Conservation (phyloP, 371 early-diverging fungal species). For the Phascolomyces articulosus region DNA sequence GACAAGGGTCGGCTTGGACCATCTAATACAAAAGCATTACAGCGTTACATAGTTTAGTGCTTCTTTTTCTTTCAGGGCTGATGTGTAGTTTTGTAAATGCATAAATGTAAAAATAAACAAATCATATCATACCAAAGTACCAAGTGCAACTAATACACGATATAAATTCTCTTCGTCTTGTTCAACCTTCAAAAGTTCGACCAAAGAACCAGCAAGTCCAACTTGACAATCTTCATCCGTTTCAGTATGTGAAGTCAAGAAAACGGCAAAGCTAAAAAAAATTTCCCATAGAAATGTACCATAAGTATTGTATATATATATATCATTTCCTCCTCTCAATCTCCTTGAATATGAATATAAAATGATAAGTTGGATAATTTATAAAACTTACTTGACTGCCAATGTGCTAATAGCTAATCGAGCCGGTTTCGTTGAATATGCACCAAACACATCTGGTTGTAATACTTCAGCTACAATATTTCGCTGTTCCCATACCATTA, state of each 20-base stretch:
- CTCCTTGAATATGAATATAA: no score
- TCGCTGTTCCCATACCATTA: conserved; percentile 40
- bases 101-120: no score
- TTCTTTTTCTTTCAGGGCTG: no score
- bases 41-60: not conserved
- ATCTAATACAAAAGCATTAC: conserved; percentile 13
- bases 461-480: conserved; percentile 21
- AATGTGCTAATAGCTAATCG: conserved; percentile 44
- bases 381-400: conserved; percentile 48
- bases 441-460: conserved; percentile 32
- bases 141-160: conserved; percentile 59
- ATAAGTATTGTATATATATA: not conserved
- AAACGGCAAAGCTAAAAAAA: conserved; percentile 30
- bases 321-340: no score
- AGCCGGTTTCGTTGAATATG: conserved; percentile 28
- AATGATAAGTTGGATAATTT: no score
- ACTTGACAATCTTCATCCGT: conserved; percentile 51
- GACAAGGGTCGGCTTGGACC: conserved; percentile 25
- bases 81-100: no score
- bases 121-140: conserved; percentile 53
- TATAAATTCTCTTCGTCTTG: conserved; percentile 58
- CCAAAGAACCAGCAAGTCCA: conserved; percentile 42
- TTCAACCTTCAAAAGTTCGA: conserved; percentile 52
- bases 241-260: conserved; percentile 30
- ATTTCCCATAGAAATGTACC: not conserved